phyloP scores from a whole-genome alignment of 2,329 filamentous ascomycete species.

The Elsinoe perseae region DNA sequence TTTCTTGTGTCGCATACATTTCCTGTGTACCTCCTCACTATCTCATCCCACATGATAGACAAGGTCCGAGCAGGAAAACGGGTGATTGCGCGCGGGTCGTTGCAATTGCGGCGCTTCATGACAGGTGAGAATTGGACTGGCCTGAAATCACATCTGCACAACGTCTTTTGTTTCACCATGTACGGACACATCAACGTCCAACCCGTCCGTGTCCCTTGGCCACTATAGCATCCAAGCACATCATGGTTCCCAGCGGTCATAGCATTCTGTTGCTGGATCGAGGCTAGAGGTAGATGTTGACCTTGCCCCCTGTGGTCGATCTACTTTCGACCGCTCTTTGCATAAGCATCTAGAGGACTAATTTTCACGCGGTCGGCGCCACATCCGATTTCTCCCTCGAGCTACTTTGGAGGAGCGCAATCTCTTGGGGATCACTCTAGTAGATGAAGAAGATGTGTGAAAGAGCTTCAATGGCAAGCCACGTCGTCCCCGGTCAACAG shows the following conservation, averaged over 20 bases:
- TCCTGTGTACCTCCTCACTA: not conserved
- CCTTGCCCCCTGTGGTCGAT: slow-evolving; percentile 9
- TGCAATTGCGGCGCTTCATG: slow-evolving; percentile 9
- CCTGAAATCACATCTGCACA: slow-evolving; percentile 3
- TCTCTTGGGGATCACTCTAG: not conserved
- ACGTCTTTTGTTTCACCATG: slow-evolving; percentile 17
- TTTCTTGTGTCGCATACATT: not conserved
- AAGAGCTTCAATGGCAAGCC: not conserved
- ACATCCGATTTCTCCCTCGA: slow-evolving; percentile 14
- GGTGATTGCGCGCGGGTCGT: not conserved
- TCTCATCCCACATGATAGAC: not conserved
- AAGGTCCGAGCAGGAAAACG: not conserved
- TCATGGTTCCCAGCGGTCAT: slow-evolving; percentile 1
- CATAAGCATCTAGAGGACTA: not conserved
- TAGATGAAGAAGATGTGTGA: slow-evolving; percentile 7
- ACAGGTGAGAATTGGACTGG: not conserved
- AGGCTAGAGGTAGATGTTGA: not conserved
- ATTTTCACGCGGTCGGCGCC: slow-evolving; percentile 10
- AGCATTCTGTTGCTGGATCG: not conserved
- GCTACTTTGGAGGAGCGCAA: slow-evolving; percentile 13
- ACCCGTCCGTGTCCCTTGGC: slow-evolving; percentile 12
- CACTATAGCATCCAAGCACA: slow-evolving; percentile 11
- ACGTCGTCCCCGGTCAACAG: slow-evolving; percentile 8
- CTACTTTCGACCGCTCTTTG: not conserved
- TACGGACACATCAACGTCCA: not conserved